These are phyloP conservation scores for Closterium sp. DNA, from an alignment of 139 green algal species.

Conservation along the genomic window DNA sequence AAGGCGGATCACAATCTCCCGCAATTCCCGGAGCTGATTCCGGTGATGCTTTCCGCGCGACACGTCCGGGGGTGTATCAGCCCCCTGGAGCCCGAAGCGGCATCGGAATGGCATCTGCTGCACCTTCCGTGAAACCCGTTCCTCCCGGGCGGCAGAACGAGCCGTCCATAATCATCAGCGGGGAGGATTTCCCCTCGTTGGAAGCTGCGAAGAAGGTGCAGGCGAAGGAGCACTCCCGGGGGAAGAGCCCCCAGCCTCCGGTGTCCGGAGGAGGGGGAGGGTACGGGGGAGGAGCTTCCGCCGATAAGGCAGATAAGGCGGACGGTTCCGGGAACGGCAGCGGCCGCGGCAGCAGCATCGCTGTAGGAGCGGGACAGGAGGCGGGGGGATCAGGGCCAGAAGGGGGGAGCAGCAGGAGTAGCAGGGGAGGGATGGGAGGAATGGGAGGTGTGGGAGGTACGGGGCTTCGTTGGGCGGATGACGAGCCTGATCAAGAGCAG, in stretches of 20 bases:
- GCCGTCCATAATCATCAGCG: not conserved
- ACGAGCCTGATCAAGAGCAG: not conserved
- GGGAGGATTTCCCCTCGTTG: not conserved
- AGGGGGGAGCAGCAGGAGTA: not conserved
- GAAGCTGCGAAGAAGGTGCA: not conserved
- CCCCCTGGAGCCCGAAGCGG: too few relatives aligned
- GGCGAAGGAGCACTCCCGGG: not conserved
- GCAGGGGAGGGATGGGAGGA: not conserved
- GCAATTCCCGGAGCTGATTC: not conserved
- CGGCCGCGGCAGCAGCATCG: not conserved
- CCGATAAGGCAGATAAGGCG: too few relatives aligned
- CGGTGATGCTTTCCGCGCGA: not conserved
- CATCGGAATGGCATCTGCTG: not conserved
- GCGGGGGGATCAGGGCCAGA: not conserved
- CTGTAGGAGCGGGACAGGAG: not conserved
- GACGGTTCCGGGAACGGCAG: not conserved
- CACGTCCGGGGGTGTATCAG: not conserved
- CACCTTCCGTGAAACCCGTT: not conserved
- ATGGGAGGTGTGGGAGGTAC: not conserved
- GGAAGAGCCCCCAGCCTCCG: not conserved
- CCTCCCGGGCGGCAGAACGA: not conserved
- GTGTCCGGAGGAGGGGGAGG: not conserved
- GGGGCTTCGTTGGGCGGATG: not conserved
- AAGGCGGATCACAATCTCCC: not conserved
- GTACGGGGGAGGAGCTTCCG: too few relatives aligned